These are phyloP conservation scores for Podila epigama DNA, from an alignment of 192 early-diverging fungal species.

Conservation along the genomic window DNA sequence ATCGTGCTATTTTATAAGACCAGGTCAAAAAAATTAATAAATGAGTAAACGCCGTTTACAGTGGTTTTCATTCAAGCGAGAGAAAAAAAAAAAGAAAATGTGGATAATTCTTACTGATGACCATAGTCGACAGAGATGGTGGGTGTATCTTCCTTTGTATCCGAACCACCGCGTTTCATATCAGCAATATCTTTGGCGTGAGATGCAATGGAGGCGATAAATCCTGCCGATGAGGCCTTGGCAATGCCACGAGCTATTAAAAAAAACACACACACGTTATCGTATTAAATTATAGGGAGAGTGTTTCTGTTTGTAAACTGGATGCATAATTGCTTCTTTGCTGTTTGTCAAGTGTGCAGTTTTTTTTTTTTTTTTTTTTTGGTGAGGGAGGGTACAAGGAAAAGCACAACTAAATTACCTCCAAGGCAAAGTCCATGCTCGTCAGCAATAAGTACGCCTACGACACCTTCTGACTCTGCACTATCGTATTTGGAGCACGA, in stretches of 20 bases:
- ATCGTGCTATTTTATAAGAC: constrained; percentile 19
- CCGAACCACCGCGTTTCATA: constrained; percentile 4
- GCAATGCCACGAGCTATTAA: constrained; percentile 45
- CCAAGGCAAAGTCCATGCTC: constrained; percentile 52
- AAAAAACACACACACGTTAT: neutral
- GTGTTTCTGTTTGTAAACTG: neutral
- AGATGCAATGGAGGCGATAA: constrained; percentile 51
- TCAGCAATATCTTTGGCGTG: constrained; percentile 49
- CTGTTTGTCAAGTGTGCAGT: neutral
- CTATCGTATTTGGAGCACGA: constrained; percentile 2
- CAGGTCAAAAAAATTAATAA: neutral
- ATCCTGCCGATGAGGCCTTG: constrained; percentile 52
- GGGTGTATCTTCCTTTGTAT: constrained; percentile 37
- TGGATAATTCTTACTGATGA: constrained; percentile 9
- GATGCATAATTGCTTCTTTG: neutral
- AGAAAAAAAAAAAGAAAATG: neutral
- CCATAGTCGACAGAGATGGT: constrained; percentile 50
- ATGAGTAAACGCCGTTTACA: neutral
- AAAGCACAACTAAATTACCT: too few relatives aligned
- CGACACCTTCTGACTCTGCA: constrained; percentile 44
- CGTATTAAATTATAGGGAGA: too few relatives aligned
- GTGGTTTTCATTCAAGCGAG: neutral
- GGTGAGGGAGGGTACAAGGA: neutral
- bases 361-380: constrained; percentile 11
- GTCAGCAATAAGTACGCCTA: constrained; percentile 52